Base-by-base conservation (phyloP, 495 filamentous ascomycete genomes). In the Penicillium herquei region DNA sequence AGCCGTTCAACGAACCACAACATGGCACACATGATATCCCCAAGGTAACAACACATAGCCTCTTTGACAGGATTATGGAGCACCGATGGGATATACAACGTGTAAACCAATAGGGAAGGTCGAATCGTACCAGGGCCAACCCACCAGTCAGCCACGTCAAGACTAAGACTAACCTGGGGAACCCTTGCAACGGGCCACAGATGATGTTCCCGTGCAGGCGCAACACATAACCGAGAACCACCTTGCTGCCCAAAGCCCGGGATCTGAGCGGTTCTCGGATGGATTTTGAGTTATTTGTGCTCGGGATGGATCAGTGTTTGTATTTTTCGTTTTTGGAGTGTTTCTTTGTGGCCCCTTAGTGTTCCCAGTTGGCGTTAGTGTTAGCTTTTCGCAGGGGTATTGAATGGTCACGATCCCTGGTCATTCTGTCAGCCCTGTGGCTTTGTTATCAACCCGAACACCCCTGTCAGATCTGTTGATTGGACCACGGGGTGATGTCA, bases 161-260 rank as follows among this genome's bases (percentile, higher is more conserved):
- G 12, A 9, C 34, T 13, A 9, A 37, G 34, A 10, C 34, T 26
- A 26, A 26, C 8, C 34, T 13, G 12, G 34, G 34, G 34, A 37
- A 10, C 34, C 34, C 34, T 13, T 37, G 34, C 34, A 13, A 14
- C 11, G n/a, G 43, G n/a, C 21, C 21, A 18, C 14, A 43, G 26
- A 46, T 46, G 10, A 46, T 46, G 11, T 46, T 46, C 43, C 43
- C 43, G 30, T 44, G 42, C 42, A 44, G 42, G 42, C 39, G 41
- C 18, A 26, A 46, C 31, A 26, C 43, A 46, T 46, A 46, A 46
- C 43, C 34, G 47, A 35, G 32, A 7, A 37, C 8, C 9, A 26
- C 9, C 47, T 49, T 49, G 47, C 14, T 49, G 47, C 47, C 47
- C 47, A 49, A 48, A 49, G 47, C n/a, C 47, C 47, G 16, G 47